Conservation (phyloP, 2,329 filamentous ascomycete genomes). For the Aureobasidium sp. region DNA sequence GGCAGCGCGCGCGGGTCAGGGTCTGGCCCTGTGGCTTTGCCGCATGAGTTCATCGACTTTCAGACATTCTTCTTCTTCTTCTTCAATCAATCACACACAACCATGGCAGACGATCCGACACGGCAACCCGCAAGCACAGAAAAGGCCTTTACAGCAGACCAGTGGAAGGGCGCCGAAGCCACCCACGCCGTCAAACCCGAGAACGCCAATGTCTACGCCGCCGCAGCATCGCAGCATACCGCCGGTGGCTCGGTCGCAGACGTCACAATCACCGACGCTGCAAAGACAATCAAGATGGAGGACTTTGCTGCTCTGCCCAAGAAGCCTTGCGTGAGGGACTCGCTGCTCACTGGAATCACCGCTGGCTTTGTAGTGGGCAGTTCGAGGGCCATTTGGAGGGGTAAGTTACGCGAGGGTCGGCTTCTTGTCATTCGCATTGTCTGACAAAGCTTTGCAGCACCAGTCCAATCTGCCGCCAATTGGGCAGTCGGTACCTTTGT, state of each 20-base stretch:
- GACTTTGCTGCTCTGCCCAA: slow-evolving; percentile 70
- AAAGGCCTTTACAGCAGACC: slow-evolving; percentile 28
- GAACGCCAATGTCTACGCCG: slow-evolving; percentile 46
- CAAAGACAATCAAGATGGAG: slow-evolving; percentile 58
- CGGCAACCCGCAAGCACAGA: slow-evolving; percentile 22
- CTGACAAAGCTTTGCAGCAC: slow-evolving; percentile 37
- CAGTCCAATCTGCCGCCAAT: slow-evolving; percentile 63
- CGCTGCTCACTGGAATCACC: slow-evolving; percentile 75
- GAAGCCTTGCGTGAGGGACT: slow-evolving; percentile 76
- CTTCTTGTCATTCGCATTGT: slow-evolving; percentile 13
- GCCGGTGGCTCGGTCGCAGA: slow-evolving; percentile 58
- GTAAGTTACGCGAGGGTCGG: slow-evolving; percentile 41
- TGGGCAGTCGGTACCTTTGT: slow-evolving; percentile 79
- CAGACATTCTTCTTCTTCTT: background rate
- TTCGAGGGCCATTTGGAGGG: slow-evolving; percentile 65
- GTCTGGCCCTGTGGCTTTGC: slow-evolving; percentile 2
- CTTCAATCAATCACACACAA: slow-evolving; percentile 15
- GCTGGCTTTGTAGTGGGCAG: slow-evolving; percentile 70
- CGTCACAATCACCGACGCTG: slow-evolving; percentile 46
- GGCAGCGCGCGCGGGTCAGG: background rate
- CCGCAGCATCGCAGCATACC: slow-evolving; percentile 52
- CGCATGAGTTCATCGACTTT: slow-evolving; percentile 11
- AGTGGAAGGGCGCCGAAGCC: slow-evolving; percentile 28
- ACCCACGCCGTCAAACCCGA: slow-evolving; percentile 30
- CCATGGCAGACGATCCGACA: slow-evolving; percentile 42